These are phyloP conservation scores for Ilyonectria robusta DNA, from an alignment of 2,329 filamentous ascomycete species.

Conservation along the genomic window DNA sequence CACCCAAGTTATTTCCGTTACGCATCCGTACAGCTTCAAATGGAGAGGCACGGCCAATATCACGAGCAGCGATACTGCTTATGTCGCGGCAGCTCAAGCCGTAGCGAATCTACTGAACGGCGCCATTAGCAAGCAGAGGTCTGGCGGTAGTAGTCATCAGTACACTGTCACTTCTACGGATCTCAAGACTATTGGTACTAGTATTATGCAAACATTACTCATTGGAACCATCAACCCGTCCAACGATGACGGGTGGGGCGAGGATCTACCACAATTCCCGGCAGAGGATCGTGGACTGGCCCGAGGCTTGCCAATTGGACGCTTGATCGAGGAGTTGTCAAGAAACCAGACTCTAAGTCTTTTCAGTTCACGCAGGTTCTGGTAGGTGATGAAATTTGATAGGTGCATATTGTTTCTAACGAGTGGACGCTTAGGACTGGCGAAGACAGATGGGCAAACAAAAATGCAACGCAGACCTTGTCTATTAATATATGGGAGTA, in stretches of 20 bases:
- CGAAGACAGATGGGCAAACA: background rate
- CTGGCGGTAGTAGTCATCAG: background rate
- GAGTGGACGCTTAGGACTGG: background rate
- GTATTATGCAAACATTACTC: constrained; percentile 10
- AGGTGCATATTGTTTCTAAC: background rate
- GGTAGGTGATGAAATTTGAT: background rate
- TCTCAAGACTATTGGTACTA: background rate
- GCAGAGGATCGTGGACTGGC: background rate
- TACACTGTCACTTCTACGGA: background rate
- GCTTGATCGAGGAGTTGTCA: constrained; percentile 6
- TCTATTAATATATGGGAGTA: constrained; percentile 9
- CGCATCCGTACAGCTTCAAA: background rate
- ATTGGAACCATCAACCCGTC: constrained; percentile 2
- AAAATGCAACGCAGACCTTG: background rate
- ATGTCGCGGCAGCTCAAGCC: background rate
- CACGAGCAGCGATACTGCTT: background rate
- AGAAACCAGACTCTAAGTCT: constrained; percentile 13
- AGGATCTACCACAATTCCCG: background rate
- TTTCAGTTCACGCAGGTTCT: constrained; percentile 5
- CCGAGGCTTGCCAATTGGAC: constrained; percentile 1
- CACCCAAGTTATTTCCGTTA: background rate
- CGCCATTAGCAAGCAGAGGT: background rate
- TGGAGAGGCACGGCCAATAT: background rate
- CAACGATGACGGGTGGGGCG: background rate
- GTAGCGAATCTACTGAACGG: background rate